Evolutionary conservation across 2,329 filamentous ascomycete species (phyloP).

Genomic region (Microdochium bolleyi): DNA sequence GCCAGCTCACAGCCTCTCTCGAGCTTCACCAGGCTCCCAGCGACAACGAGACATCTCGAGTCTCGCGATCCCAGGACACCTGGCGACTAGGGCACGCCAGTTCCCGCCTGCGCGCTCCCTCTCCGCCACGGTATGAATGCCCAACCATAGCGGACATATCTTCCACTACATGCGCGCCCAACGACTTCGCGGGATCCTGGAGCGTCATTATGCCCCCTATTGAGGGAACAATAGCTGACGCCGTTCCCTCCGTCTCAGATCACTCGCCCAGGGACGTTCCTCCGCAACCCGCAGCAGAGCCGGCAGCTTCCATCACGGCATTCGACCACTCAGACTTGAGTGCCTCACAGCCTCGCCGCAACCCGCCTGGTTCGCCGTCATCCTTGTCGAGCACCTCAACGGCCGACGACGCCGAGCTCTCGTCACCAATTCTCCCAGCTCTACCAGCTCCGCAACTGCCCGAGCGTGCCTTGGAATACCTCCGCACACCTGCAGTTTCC

Average conservation of each 20-base stretch:
- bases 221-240: background rate
- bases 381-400: slow-evolving; percentile 56
- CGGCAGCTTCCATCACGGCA: background rate
- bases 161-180: background rate
- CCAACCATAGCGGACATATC: background rate
- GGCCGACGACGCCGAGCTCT: slow-evolving; percentile 41
- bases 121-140: background rate
- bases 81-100: background rate
- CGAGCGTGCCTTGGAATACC: slow-evolving; percentile 43
- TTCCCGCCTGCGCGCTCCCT: background rate
- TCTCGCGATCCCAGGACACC: background rate
- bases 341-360: slow-evolving; percentile 14
- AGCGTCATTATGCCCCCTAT: background rate
- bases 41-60: background rate
- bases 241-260: background rate
- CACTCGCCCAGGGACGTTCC: background rate
- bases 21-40: background rate
- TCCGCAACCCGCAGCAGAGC: background rate
- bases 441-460: slow-evolving; percentile 51
- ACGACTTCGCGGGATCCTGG: background rate
- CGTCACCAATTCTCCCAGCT: slow-evolving; percentile 50
- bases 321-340: too few relatives aligned
- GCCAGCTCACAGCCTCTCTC: background rate
- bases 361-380: slow-evolving; percentile 41
- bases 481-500: slow-evolving; percentile 40